Conservation (phyloP, 2,329 filamentous ascomycete genomes). For the Penicillium sumatraense region DNA sequence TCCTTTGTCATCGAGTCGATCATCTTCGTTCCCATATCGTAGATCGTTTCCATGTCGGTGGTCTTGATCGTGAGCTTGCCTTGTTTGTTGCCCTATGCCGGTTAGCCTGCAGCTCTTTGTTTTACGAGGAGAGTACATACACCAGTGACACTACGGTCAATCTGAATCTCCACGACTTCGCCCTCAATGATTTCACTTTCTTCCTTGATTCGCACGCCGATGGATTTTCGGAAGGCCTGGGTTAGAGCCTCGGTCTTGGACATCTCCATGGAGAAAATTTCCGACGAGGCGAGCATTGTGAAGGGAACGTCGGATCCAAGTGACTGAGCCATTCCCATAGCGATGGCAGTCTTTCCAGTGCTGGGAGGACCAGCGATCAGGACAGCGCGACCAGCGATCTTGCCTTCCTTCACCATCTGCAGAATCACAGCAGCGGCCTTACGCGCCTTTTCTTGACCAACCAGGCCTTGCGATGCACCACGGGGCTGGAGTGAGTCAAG, state of each 20-base stretch:
- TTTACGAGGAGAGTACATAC: slow-evolving; percentile 43
- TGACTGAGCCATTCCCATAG: slow-evolving; percentile 98
- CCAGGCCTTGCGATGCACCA: slow-evolving; percentile 83
- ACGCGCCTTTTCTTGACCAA: slow-evolving; percentile 93
- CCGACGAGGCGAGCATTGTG: slow-evolving; percentile 91
- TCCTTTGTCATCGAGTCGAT: slow-evolving; percentile 99
- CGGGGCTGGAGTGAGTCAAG: slow-evolving; percentile 87
- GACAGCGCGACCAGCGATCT: slow-evolving; percentile 94
- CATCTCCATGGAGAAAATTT: slow-evolving; percentile 99
- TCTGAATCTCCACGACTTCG: slow-evolving; percentile 98
- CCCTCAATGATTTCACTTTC: slow-evolving; percentile 99
- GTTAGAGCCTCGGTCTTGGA: slow-evolving; percentile 98
- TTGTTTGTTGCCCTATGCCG: slow-evolving; percentile 79
- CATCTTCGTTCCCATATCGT: slow-evolving; percentile 99
- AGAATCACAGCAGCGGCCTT: slow-evolving; percentile 96
- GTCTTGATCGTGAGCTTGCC: slow-evolving; percentile 99
- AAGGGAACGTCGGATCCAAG: slow-evolving; percentile 94
- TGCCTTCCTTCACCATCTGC: slow-evolving; percentile 98
- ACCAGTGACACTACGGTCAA: slow-evolving; percentile 93
- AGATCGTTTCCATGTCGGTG: slow-evolving; percentile 99
- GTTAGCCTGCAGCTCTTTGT: slow-evolving; percentile 17
- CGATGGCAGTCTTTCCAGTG: slow-evolving; percentile 97
- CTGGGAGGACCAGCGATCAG: slow-evolving; percentile 94
- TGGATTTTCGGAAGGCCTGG: slow-evolving; percentile 98
- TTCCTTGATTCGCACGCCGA: slow-evolving; percentile 97